Evolutionary conservation across 306 rosid genomes (phyloP).

Genomic region (Rosa persica): DNA sequence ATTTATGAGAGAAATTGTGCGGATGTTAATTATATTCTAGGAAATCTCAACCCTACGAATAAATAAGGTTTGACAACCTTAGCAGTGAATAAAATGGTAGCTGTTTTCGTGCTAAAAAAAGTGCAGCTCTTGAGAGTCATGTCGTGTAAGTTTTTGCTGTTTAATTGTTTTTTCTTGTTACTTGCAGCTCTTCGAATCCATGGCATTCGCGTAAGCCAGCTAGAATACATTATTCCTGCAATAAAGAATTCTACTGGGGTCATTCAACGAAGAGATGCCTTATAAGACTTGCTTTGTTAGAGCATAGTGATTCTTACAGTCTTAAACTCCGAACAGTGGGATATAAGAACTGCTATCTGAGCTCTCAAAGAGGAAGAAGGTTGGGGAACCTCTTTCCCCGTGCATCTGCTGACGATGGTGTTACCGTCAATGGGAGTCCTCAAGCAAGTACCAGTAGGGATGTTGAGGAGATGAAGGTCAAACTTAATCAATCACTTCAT

Average conservation of each 20-base stretch:
- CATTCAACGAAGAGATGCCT: slow-evolving; percentile 64
- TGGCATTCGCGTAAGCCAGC: slow-evolving; percentile 29
- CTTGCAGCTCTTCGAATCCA: slow-evolving; percentile 51
- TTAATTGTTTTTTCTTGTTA: slow-evolving; percentile 25
- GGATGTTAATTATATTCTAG: not conserved
- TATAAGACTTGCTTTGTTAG: slow-evolving; percentile 40
- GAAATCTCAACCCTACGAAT: not conserved
- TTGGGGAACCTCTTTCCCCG: slow-evolving; percentile 34
- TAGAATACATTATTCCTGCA: slow-evolving; percentile 35
- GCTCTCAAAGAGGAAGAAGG: slow-evolving; percentile 44
- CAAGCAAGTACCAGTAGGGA: slow-evolving; percentile 59
- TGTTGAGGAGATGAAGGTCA: slow-evolving; percentile 67
- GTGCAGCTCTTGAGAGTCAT: not conserved
- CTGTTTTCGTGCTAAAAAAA: not conserved
- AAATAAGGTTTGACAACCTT: not conserved
- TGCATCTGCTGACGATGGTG: slow-evolving; percentile 80
- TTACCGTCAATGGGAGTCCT: slow-evolving; percentile 73
- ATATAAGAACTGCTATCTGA: slow-evolving; percentile 42
- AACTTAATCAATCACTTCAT: slow-evolving; percentile 64
- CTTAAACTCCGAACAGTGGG: slow-evolving; percentile 28
- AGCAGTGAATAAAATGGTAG: not conserved
- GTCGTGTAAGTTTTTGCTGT: not conserved
- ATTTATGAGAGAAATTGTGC: slow-evolving; percentile 1
- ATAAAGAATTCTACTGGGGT: slow-evolving; percentile 60
- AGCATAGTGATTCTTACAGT: slow-evolving; percentile 29